Conservation (phyloP, 345 rosid genomes). For the Gynandropsis gynandra region DNA sequence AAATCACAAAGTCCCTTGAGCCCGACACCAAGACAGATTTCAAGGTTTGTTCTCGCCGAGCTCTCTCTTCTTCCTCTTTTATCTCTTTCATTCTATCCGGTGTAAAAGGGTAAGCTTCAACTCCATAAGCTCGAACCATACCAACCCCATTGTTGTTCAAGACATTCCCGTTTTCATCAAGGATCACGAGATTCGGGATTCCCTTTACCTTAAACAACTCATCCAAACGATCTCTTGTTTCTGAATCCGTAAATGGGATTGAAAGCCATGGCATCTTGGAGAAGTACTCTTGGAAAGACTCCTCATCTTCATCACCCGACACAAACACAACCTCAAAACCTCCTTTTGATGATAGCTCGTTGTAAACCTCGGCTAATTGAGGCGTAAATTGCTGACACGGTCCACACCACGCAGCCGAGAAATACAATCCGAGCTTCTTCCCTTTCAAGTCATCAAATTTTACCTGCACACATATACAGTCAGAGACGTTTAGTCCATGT, state of each 20-base stretch:
- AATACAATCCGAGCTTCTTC: conserved; percentile 70
- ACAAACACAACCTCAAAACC: conserved; percentile 61
- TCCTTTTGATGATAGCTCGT: conserved; percentile 36
- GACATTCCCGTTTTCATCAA: conserved; percentile 54
- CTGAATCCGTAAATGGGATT: conserved; percentile 58
- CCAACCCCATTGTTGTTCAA: conserved; percentile 40
- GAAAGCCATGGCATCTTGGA: conserved; percentile 89
- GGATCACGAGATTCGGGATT: conserved; percentile 61
- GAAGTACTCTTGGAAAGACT: conserved; percentile 50
- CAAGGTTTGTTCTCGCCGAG: conserved; percentile 51
- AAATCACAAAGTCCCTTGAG: conserved; percentile 51
- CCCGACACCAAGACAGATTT: conserved; percentile 43
- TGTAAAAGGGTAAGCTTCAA: conserved; percentile 59
- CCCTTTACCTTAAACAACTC: conserved; percentile 51
- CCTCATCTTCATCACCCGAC: conserved; percentile 49
- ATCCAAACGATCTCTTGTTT: conserved; percentile 41
- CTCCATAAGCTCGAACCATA: conserved; percentile 54
- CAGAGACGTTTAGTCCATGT: too few relatives aligned
- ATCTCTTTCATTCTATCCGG: conserved; percentile 48
- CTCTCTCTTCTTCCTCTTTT: conserved; percentile 55
- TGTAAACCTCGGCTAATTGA: conserved; percentile 42
- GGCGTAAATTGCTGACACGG: conserved; percentile 72
- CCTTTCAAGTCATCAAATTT: conserved; percentile 59
- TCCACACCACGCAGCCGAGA: conserved; percentile 84
- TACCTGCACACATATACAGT: conserved; percentile 34